Evolutionary conservation across 768 basidiomycete genomes (phyloP), one percentile per base, ranked within the genome.

Genomic region (Erythrobasidium yunnanense): DNA sequence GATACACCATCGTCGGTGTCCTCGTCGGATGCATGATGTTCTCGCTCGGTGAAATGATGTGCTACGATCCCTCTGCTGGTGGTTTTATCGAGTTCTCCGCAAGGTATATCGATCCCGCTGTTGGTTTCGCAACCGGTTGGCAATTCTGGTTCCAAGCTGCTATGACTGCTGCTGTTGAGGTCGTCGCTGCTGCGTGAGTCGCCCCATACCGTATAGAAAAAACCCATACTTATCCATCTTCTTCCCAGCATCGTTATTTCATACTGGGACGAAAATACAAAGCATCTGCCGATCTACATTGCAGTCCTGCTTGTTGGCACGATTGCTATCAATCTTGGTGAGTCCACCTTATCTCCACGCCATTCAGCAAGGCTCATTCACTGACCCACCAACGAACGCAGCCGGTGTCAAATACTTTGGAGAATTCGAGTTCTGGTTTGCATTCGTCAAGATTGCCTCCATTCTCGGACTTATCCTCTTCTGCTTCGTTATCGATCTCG

Each of bases 331-430:
- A 86, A 87, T 70, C 42, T 33, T 65, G 76, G 71, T 22, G 68
- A 70, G 38, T 57, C 27, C 85, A 87, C 71, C 86, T 86, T 75
- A 32, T 79, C 56, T 86, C 86, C 74, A 82, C 85, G 6, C 75
- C 82, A 60, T 81, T 85, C 74, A 86, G 86, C 75, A 75, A 84
- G 85, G 2, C 1, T 35, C 18, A 4, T 33, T 18, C 8, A 17
- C 51, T 4, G 52, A 17, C 30, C 4, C 53, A 25, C 27, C 53
- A 7, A 46, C 66, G 8, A 29, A 38, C 17, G 22, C 29, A 4
- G 6, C 52, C 23, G 18, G 15, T 50, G 70, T 67, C 66, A 72
- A 70, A 22, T 68, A 32, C 69, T 72, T 45, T 55, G 76, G 70
- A 22, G 67, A 69, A 35, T 55, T 67, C 0, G 70, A 71, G 25